A percentile compares a stretch with the other conserved stretches of the same genome.
Conservation (phyloP, 2,329 filamentous ascomycete species). For the Colletotrichum liaoningense region DNA sequence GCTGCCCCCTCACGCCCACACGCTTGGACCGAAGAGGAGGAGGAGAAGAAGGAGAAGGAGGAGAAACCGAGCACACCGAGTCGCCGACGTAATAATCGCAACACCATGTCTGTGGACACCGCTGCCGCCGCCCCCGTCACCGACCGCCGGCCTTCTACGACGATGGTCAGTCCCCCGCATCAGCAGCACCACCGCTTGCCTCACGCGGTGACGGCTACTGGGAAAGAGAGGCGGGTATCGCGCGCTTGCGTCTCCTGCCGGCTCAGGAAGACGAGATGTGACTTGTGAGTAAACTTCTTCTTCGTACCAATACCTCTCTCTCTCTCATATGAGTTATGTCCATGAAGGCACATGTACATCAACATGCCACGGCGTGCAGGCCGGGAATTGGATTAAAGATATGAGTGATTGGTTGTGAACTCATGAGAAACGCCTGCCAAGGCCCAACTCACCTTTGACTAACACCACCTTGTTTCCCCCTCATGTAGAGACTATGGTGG, state of each 20-base stretch:
- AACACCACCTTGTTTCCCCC: constrained; percentile 2
- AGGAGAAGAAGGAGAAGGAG: too few species aligned
- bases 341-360: too few species aligned
- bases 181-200: constrained; percentile 3
- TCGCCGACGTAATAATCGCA: background rate
- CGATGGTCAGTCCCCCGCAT: constrained; percentile 1
- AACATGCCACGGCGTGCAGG: too few species aligned
- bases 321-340: too few species aligned
- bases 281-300: constrained; percentile 42
- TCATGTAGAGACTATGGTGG: constrained; percentile 46
- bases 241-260: constrained; percentile 47
- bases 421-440: background rate
- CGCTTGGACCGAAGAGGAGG: constrained; percentile 2
- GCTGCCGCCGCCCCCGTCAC: background rate
- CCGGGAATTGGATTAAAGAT: background rate
- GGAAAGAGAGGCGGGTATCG: constrained; percentile 44
- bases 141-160: background rate
- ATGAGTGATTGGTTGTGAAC: background rate
- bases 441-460: background rate
- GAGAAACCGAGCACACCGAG: background rate
- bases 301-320: background rate
- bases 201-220: constrained; percentile 27
- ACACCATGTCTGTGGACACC: constrained; percentile 24
- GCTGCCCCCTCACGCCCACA: background rate
- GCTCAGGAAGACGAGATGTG: constrained; percentile 45